Evolutionary conservation across 805 yeast species (phyloP).

Genomic region (Millerozyma acaciae): DNA sequence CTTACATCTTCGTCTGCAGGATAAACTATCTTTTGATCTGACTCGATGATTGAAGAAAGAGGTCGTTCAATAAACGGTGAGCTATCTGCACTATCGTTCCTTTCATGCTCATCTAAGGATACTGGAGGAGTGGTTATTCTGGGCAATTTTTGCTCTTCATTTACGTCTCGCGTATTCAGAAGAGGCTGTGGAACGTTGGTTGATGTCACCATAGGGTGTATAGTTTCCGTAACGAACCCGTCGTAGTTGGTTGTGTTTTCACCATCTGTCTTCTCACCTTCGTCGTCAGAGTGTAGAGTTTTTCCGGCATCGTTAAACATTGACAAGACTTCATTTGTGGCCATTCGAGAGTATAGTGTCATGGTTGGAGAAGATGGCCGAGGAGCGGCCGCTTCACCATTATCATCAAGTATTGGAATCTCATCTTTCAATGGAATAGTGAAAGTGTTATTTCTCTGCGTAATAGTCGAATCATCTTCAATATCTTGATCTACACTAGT

Average conservation of each 20-base stretch:
- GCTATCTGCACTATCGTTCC: constrained; percentile 26
- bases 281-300: constrained; percentile 27
- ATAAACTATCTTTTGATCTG: constrained; percentile 11
- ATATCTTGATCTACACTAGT: not conserved
- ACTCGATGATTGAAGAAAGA: constrained; percentile 1
- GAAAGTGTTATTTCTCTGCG: constrained; percentile 26
- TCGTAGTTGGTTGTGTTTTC: constrained; percentile 35
- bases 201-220: too few species aligned
- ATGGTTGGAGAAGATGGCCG: constrained; percentile 67
- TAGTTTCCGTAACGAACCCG: constrained; percentile 50
- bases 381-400: constrained; percentile 12
- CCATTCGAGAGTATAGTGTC: constrained; percentile 71
- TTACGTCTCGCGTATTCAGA: constrained; percentile 3
- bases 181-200: not conserved
- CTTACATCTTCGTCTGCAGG: constrained; percentile 47
- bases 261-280: constrained; percentile 18
- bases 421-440: constrained; percentile 44
- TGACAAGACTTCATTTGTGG: constrained; percentile 65
- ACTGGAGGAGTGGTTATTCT: constrained; percentile 22
- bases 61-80: constrained; percentile 47
- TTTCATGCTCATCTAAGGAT: constrained; percentile 17
- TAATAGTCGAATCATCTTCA: not conserved
- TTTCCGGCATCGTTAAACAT: constrained; percentile 65
- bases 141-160: constrained; percentile 3
- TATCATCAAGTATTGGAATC: constrained; percentile 9